Evolutionary conservation across 345 rosid species (phyloP), one percentile per base, ranked within the genome.

Genomic region (Eucalyptus regnans): DNA sequence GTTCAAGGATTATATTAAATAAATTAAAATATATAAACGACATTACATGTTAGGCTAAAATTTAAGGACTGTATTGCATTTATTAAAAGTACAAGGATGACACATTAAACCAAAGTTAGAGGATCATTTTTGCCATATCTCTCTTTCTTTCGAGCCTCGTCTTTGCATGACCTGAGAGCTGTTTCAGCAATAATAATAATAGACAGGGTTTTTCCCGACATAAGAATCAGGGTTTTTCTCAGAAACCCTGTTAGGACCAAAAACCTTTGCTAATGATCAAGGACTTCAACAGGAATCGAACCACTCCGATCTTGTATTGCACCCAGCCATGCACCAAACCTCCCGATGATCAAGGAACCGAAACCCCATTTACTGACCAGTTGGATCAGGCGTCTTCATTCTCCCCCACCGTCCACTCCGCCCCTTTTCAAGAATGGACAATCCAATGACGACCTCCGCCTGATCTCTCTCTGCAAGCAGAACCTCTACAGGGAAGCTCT

Each of bases 401-500:
- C 83, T 41, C 48, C 83, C 23, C 83, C 83, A 10, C 83, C 83
- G 11, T 6, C 83, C 48, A 41, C 83, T 41, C 0, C 83, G 15
- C 15, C 48, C 46, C 83, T 41, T 37, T 6, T 41, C 83, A 6
- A 76, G 83, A 20, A 37, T 2, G 95, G 93, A 86, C 92, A 92
- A 31, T 90, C 68, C 50, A 85, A 91, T 90, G 93, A 93, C 62
- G 93, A 92, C 89, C 25, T 52, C 58, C 91, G 90, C 92, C 88
- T 95, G 48, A 48, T 87, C 85, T 90, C 93, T 71, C 93, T 95
- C 2, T 94, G 94, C 91, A 91, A 89, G 87, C 90, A 89, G 48
- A 89, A 62, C 1, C 88, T 79, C 16, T 92, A 90, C 94, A 86
- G 25, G 90, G 95, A 95, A 91, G 94, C 96, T 41, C 80, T 95